phyloP scores from a whole-genome alignment of 768 basidiomycete genomes.

The Tricholomella constricta region DNA sequence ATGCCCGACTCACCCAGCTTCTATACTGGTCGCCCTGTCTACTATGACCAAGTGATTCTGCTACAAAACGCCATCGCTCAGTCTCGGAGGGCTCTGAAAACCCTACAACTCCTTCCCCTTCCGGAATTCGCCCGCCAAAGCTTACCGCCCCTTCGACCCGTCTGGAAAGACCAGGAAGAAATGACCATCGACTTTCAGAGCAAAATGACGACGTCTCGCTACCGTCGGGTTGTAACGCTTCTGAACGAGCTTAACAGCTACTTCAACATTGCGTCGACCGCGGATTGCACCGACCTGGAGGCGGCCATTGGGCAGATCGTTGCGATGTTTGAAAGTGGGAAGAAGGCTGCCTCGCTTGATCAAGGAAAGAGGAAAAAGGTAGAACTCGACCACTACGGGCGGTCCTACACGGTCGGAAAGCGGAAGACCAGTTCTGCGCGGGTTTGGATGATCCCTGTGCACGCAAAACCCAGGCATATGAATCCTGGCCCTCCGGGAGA shows the following conservation, averaged over 20 bases:
- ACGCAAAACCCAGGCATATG: slow-evolving; percentile 18
- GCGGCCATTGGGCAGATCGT: slow-evolving; percentile 53
- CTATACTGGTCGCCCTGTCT: slow-evolving; percentile 78
- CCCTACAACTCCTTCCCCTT: slow-evolving; percentile 74
- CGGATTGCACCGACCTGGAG: slow-evolving; percentile 59
- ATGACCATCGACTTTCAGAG: slow-evolving; percentile 59
- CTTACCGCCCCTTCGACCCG: slow-evolving; percentile 57
- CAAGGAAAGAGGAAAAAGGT: slow-evolving; percentile 58
- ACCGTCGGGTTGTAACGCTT: slow-evolving; percentile 61
- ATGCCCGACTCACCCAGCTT: slow-evolving; percentile 73
- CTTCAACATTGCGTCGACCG: slow-evolving; percentile 57
- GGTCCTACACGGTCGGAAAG: slow-evolving; percentile 83
- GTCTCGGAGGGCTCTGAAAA: slow-evolving; percentile 59
- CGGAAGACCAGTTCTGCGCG: slow-evolving; percentile 89
- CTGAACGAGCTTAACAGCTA: slow-evolving; percentile 70
- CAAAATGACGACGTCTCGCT: slow-evolving; percentile 67
- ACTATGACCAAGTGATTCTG: slow-evolving; percentile 68
- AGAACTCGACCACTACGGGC: slow-evolving; percentile 71
- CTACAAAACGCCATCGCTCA: slow-evolving; percentile 66
- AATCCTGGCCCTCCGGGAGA: slow-evolving; percentile 18
- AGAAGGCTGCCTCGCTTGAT: slow-evolving; percentile 50
- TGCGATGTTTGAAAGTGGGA: slow-evolving; percentile 64
- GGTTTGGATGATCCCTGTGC: slow-evolving; percentile 88
- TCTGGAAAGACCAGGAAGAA: slow-evolving; percentile 70
- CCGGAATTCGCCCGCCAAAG: slow-evolving; percentile 66